Evolutionary conservation across 2,329 filamentous ascomycete genomes (phyloP), one percentile per base, ranked within the genome.

Genomic region (Penicillium italicum): DNA sequence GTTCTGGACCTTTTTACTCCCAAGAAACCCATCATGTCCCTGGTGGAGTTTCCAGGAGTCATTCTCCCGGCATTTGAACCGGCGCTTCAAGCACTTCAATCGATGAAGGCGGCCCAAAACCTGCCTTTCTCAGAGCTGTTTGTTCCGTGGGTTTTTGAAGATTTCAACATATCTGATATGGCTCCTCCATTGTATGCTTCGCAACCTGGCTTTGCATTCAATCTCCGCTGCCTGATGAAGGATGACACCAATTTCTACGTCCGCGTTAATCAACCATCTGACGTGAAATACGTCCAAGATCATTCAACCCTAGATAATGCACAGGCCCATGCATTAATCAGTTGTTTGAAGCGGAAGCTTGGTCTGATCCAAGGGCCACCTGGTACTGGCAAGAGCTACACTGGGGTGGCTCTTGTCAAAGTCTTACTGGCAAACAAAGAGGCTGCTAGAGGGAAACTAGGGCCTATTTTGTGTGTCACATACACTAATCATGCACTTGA

Each of bases 11-110:
- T 63, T 58, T 34, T 46, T 55, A 45, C 50, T 24, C 22, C 44
- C n/a, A 40, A 28, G 7, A 26, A 45, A 9, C 38, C 43, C 1
- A 49, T 56, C 6, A 43, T 72, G 5, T 64, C 66, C 3, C 73
- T 88, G 0, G 76, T 87, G 1, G 85, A 88, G 59, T 87, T 88
- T 53, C 85, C 84, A 0, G 82, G 81, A 0, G 72, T 87, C 4
- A 68, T 88, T 2, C 71, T 86, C 2, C 77, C 80, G 0, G 77
- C 84, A 0, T 87, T 88, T 60, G 71, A 78, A 26, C 81, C 82
- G 26, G 85, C 81, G 0, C 73, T 88, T 0, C 68, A 75, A 41
- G 80, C 80, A 0, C 71, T 88, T 3, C 82, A 88, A 63, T 65
- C 69, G 1, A 82, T 86, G 73, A 77, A 75, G 10, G 61, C 63